These are phyloP conservation scores for Trichoderma sp. DNA, from an alignment of 2,329 filamentous ascomycete genomes.

Conservation along the genomic window DNA sequence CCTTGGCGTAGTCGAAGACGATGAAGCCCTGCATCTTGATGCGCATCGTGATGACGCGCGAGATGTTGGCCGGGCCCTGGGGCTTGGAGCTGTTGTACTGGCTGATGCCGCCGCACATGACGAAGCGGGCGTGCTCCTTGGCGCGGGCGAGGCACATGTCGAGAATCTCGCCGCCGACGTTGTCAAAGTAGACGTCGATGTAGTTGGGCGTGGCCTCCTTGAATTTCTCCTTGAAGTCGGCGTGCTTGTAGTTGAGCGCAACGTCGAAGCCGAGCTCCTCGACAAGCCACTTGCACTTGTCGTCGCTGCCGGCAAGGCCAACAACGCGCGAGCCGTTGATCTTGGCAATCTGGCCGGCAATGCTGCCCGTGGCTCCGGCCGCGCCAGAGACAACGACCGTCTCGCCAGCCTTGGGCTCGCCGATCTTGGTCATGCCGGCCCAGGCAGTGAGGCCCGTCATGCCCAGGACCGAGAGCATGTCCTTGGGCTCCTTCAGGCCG, in stretches of 20 bases:
- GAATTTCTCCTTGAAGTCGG: conserved; percentile 62
- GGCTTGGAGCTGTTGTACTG: conserved; percentile 64
- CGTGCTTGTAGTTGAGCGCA: conserved; percentile 69
- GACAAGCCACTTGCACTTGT: conserved; percentile 68
- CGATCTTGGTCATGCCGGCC: conserved; percentile 71
- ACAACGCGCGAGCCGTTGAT: conserved; percentile 64
- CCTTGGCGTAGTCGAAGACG: conserved; percentile 64
- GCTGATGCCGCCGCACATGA: conserved; percentile 71
- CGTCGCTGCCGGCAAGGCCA: conserved; percentile 65
- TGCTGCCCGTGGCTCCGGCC: conserved; percentile 74
- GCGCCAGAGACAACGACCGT: conserved; percentile 77
- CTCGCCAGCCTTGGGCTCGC: conserved; percentile 67
- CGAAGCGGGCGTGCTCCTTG: conserved; percentile 63
- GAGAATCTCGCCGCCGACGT: conserved; percentile 71
- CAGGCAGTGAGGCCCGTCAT: conserved; percentile 74
- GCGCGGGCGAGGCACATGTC: conserved; percentile 66
- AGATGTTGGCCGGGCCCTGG: conserved; percentile 58
- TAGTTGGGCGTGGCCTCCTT: conserved; percentile 58
- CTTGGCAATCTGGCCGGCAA: conserved; percentile 78
- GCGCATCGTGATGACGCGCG: conserved; percentile 55
- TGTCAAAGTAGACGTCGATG: conserved; percentile 74
- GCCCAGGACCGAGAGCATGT: conserved; percentile 64
- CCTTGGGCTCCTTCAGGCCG: conserved; percentile 49
- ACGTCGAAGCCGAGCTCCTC: conserved; percentile 67
- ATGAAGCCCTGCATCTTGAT: conserved; percentile 72